Conservation (phyloP, 2,329 filamentous ascomycete genomes). For the Beauveria australis region DNA sequence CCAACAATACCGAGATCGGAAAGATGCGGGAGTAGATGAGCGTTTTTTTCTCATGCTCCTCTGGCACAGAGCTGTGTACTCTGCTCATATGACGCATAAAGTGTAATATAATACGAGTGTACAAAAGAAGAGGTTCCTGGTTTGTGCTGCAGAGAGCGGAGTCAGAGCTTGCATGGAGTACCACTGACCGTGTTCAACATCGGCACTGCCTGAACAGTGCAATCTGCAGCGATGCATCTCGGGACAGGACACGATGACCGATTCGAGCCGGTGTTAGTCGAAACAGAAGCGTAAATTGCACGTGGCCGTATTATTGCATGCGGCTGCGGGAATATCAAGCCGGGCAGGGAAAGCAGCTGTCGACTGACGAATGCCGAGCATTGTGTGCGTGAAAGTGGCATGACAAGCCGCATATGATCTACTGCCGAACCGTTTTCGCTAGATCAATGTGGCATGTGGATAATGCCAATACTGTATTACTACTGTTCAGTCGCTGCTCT, state of each 20-base stretch:
- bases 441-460: not conserved
- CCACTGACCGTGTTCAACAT: not conserved
- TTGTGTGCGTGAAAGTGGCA: not conserved
- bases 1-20: slow-evolving; percentile 9
- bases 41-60: not conserved
- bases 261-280: not conserved
- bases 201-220: not conserved
- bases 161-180: not conserved
- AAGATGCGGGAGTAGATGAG: slow-evolving; percentile 6
- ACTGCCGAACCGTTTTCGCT: not conserved
- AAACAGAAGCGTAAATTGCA: not conserved
- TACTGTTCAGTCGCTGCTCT: not conserved
- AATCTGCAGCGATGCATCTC: not conserved
- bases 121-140: not conserved
- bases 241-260: not conserved
- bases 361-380: not conserved
- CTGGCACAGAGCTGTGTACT: not conserved
- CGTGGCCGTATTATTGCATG: not conserved
- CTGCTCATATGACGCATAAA: not conserved
- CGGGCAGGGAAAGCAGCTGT: not conserved
- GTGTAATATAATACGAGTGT: not conserved
- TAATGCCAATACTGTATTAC: slow-evolving; percentile 2
- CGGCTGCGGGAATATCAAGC: not conserved
- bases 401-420: not conserved
- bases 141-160: not conserved